Percentiles rank a stretch among this genome's conserved stretches.
phyloP scores from a whole-genome alignment of 495 filamentous ascomycete genomes.

The Xylaria flabelliformis region DNA sequence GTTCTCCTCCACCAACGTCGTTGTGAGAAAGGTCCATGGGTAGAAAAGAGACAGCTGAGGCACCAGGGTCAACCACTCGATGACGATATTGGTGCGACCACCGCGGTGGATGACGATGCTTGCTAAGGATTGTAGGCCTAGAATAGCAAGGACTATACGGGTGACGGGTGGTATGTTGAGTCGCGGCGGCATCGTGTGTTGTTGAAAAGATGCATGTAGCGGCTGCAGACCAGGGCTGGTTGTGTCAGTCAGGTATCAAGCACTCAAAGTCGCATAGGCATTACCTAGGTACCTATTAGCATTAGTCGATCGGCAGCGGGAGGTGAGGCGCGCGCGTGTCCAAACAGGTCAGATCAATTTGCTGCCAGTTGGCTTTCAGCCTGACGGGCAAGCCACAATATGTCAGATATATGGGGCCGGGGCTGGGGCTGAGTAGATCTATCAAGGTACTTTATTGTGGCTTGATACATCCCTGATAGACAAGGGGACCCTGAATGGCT shows the following conservation, averaged over 20 bases:
- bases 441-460: neutral
- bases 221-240: slow-evolving; percentile 8
- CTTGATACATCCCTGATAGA: neutral
- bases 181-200: slow-evolving; percentile 72
- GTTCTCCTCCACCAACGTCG: slow-evolving; percentile 92
- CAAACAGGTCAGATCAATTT: neutral
- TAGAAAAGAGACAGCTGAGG: slow-evolving; percentile 83
- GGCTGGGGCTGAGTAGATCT: neutral
- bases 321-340: slow-evolving; percentile 16
- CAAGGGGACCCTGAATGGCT: neutral
- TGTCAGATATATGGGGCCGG: no score
- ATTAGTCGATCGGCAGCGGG: slow-evolving; percentile 14
- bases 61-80: slow-evolving; percentile 86
- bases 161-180: slow-evolving; percentile 94
- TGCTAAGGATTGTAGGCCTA: slow-evolving; percentile 81
- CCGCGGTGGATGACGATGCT: slow-evolving; percentile 75
- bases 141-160: slow-evolving; percentile 74
- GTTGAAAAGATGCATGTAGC: slow-evolving; percentile 29
- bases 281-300: neutral
- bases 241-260: neutral
- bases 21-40: slow-evolving; percentile 89
- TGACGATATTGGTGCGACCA: slow-evolving; percentile 64
- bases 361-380: slow-evolving; percentile 14
- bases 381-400: slow-evolving; percentile 17
- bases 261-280: slow-evolving; percentile 1